Percentiles rank a stretch among this genome's conserved stretches.
These are phyloP conservation scores for Debaryomyces nepalensis DNA, from an alignment of 1,139 yeast species.

Conservation along the genomic window DNA sequence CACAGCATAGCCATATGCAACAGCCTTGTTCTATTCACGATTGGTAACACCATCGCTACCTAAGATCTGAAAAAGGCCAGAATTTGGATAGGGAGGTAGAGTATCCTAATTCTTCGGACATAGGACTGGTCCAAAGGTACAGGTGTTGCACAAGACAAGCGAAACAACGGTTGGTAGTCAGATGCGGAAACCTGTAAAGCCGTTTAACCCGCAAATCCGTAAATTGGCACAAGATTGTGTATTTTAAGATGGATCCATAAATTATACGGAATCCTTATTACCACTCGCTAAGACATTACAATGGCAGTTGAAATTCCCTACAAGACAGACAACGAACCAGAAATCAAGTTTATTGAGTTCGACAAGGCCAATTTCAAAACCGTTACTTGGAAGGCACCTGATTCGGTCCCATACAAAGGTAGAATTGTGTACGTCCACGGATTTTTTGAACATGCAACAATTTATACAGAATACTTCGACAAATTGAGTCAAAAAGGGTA, in stretches of 20 bases:
- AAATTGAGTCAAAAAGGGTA: conserved; percentile 62
- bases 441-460: conserved; percentile 65
- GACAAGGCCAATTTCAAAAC: conserved; percentile 47
- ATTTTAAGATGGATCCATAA: background rate
- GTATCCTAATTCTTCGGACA: too few species aligned
- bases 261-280: background rate
- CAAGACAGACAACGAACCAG: conserved; percentile 38
- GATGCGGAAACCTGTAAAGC: too few species aligned
- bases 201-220: too few species aligned
- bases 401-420: conserved; percentile 48
- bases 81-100: too few species aligned
- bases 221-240: too few species aligned
- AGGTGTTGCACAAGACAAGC: too few species aligned
- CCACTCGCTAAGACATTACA: background rate
- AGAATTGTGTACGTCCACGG: conserved; percentile 77
- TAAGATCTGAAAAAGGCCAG: too few species aligned
- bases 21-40: too few species aligned
- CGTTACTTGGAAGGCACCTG: conserved; percentile 45
- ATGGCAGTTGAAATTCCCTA: conserved; percentile 36
- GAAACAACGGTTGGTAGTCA: too few species aligned
- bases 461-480: conserved; percentile 66
- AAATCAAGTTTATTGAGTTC: conserved; percentile 32
- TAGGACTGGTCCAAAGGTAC: too few species aligned
- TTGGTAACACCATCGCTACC: too few species aligned
- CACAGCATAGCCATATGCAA: too few species aligned